Conservation (phyloP, 352 stramenopile species). For the Globisporangium barbulae region DNA sequence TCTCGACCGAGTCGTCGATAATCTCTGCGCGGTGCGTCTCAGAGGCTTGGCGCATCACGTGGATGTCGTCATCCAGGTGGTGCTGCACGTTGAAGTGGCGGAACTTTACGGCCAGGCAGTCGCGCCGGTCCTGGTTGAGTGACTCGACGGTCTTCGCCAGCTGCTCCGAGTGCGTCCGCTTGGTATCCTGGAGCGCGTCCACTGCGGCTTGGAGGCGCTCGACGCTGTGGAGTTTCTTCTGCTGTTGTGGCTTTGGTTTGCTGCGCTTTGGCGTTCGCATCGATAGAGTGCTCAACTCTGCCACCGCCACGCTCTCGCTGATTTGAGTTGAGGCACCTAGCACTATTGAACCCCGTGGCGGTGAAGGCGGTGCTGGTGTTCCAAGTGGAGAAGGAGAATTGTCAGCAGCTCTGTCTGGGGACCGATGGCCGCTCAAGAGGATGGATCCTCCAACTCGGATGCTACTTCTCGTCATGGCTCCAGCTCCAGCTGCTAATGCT, state of each 20-base stretch:
- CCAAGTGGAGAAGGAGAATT: not conserved
- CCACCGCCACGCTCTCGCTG: not conserved
- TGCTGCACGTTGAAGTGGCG: slow-evolving; percentile 32
- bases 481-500: not conserved
- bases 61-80: slow-evolving; percentile 38
- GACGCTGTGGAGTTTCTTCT: slow-evolving; percentile 36
- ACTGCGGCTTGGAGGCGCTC: slow-evolving; percentile 52
- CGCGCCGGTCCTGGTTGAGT: slow-evolving; percentile 47
- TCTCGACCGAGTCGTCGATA: slow-evolving; percentile 26
- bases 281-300: not conserved
- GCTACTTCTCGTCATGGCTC: not conserved
- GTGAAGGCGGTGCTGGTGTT: not conserved
- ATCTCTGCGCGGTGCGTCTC: slow-evolving; percentile 35
- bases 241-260: not conserved
- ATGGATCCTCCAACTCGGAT: slow-evolving; percentile 1
- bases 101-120: slow-evolving; percentile 58
- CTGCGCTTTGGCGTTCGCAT: not conserved
- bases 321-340: not conserved
- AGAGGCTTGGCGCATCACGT: slow-evolving; percentile 43
- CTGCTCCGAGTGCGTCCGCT: slow-evolving; percentile 29
- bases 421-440: not conserved
- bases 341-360: slow-evolving; percentile 6
- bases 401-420: not conserved
- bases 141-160: slow-evolving; percentile 37
- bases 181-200: slow-evolving; percentile 40